Evolutionary conservation across 495 filamentous ascomycete genomes (phyloP).

Genomic region (Aspergillus heteromorphus): DNA sequence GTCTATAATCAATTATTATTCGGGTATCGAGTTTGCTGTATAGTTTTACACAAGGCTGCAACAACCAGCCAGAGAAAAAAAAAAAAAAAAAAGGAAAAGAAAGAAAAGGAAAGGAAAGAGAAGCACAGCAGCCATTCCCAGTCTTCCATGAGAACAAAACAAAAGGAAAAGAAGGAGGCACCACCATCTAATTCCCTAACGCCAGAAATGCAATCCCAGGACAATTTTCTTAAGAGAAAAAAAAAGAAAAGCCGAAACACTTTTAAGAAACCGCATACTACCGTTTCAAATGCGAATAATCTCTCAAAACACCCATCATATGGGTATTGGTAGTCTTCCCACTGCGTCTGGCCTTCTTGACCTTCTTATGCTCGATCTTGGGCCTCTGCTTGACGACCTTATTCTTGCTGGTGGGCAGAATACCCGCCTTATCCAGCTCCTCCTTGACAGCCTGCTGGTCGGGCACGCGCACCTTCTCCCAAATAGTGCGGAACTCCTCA

Average conservation of each 20-base stretch:
- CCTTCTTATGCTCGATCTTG: constrained; percentile 55
- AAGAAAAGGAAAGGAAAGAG: neutral
- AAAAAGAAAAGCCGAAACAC: neutral
- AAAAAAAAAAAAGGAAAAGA: neutral
- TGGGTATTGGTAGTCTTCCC: constrained; percentile 90
- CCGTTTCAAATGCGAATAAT: constrained; percentile 65
- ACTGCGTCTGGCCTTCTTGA: constrained; percentile 60
- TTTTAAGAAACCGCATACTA: constrained; percentile 4
- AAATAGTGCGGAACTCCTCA: constrained; percentile 73
- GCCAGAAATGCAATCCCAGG: neutral
- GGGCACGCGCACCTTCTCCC: constrained; percentile 77
- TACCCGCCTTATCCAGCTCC: constrained; percentile 64
- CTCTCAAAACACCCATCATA: constrained; percentile 82
- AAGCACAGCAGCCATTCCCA: too few relatives aligned
- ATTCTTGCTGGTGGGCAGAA: constrained; percentile 74
- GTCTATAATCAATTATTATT: neutral
- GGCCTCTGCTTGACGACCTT: constrained; percentile 54
- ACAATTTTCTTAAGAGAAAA: too few relatives aligned
- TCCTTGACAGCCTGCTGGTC: constrained; percentile 67
- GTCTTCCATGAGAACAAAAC: neutral
- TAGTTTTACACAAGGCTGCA: neutral
- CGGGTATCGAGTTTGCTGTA: constrained; percentile 1
- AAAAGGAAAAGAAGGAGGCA: neutral
- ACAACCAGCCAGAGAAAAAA: neutral
- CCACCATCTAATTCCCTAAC: neutral